Conservation (phyloP, 371 early-diverging fungal species). For the Mortierella sp. region DNA sequence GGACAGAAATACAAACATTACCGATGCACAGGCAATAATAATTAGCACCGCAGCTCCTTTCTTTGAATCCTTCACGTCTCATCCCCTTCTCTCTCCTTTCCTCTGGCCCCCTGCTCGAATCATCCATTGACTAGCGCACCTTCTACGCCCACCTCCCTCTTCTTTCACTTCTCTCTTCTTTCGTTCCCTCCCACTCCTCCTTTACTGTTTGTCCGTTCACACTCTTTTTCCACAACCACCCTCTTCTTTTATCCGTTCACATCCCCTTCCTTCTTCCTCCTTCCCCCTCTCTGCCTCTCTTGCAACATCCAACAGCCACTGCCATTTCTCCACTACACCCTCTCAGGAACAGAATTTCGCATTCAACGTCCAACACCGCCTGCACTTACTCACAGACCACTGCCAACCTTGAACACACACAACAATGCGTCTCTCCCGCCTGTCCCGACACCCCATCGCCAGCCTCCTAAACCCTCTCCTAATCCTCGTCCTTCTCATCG, state of each 20-base stretch:
- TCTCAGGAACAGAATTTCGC: not conserved
- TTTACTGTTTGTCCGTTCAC: not conserved
- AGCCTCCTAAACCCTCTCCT: not conserved
- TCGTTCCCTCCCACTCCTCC: not conserved
- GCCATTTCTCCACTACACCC: not conserved
- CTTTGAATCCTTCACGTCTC: not conserved
- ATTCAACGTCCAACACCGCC: not conserved
- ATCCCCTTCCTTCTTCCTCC: not conserved
- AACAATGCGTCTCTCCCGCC: conserved; percentile 29
- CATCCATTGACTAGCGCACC: not conserved
- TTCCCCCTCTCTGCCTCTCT: not conserved
- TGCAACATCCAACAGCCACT: not conserved
- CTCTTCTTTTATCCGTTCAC: not conserved
- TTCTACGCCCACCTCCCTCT: not conserved
- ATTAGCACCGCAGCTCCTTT: too few species aligned
- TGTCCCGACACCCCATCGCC: not conserved
- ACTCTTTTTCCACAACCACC: not conserved
- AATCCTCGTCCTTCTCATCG: conserved; percentile 16
- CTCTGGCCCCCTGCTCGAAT: not conserved
- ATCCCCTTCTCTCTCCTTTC: not conserved
- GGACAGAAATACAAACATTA: too few species aligned
- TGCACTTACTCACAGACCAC: not conserved
- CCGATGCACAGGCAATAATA: too few species aligned
- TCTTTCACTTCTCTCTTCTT: not conserved
- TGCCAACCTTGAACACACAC: not conserved